phyloP scores from a whole-genome alignment of 768 basidiomycete species.

The Lentinula aciculospora region DNA sequence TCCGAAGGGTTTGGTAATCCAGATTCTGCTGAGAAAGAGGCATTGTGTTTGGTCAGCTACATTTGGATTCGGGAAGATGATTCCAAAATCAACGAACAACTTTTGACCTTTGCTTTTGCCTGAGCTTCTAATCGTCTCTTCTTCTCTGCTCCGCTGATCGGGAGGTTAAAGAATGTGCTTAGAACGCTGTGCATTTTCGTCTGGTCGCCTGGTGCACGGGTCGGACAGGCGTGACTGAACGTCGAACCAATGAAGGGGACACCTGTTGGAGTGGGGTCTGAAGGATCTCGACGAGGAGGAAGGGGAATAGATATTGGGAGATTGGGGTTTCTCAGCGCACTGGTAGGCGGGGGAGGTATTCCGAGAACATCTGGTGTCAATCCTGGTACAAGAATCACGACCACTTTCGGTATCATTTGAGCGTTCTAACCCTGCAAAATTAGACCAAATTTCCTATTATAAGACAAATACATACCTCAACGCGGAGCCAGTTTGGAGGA shows the following conservation, averaged over 20 bases:
- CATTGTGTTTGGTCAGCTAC: not conserved
- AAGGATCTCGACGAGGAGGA: constrained; percentile 11
- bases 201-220: constrained; percentile 86
- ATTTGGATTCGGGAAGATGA: not conserved
- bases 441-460: not conserved
- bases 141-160: constrained; percentile 77
- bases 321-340: constrained; percentile 53
- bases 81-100: constrained; percentile 26
- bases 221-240: constrained; percentile 92
- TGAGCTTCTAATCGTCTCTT: constrained; percentile 48
- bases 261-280: not conserved
- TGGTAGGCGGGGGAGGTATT: constrained; percentile 66
- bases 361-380: constrained; percentile 70
- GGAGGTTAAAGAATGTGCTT: constrained; percentile 75
- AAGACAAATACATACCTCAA: constrained; percentile 52
- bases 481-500: constrained; percentile 81
- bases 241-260: constrained; percentile 64
- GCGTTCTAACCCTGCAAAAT: constrained; percentile 55
- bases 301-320: constrained; percentile 45
- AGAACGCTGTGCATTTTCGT: constrained; percentile 83
- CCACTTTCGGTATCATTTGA: constrained; percentile 68
- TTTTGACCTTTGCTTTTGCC: constrained; percentile 2
- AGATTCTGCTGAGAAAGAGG: not conserved
- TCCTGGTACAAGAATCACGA: constrained; percentile 82
- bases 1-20: constrained; percentile 49